Evolutionary conservation across 345 rosid genomes (phyloP).

Genomic region (Abelmoschus esculentus): DNA sequence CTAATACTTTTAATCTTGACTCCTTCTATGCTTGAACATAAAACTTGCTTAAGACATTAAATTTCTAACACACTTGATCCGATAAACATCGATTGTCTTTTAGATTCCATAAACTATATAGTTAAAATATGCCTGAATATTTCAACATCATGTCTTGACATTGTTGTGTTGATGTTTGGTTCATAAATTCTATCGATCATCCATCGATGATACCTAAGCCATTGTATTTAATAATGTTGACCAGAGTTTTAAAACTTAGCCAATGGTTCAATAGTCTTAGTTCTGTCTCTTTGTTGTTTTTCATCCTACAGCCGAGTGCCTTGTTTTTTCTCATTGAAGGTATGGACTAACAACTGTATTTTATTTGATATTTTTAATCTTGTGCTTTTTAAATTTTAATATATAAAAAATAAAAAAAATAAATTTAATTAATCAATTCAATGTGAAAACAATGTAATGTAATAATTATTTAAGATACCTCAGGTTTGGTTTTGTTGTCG

Average conservation of each 20-base stretch:
- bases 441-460: no score
- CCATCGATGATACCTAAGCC: slow-evolving; percentile 29
- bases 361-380: no score
- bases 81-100: not conserved
- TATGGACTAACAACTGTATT: not conserved
- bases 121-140: slow-evolving; percentile 4
- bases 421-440: no score
- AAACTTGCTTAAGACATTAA: not conserved
- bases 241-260: slow-evolving; percentile 26
- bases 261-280: slow-evolving; percentile 24
- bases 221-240: slow-evolving; percentile 24
- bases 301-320: slow-evolving; percentile 13
- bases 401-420: no score
- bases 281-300: slow-evolving; percentile 41
- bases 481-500: no score
- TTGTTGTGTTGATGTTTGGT: slow-evolving; percentile 29
- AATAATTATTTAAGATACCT: no score
- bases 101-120: slow-evolving; percentile 12
- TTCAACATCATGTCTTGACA: slow-evolving; percentile 21
- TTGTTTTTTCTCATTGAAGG: slow-evolving; percentile 2
- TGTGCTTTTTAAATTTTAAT: no score
- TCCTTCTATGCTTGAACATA: no score
- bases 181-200: slow-evolving; percentile 38
- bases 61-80: no score
- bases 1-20: no score